Evolutionary conservation across 345 rosid species (phyloP), one percentile per base, ranked within the genome.

Genomic region (Jatropha curcas): DNA sequence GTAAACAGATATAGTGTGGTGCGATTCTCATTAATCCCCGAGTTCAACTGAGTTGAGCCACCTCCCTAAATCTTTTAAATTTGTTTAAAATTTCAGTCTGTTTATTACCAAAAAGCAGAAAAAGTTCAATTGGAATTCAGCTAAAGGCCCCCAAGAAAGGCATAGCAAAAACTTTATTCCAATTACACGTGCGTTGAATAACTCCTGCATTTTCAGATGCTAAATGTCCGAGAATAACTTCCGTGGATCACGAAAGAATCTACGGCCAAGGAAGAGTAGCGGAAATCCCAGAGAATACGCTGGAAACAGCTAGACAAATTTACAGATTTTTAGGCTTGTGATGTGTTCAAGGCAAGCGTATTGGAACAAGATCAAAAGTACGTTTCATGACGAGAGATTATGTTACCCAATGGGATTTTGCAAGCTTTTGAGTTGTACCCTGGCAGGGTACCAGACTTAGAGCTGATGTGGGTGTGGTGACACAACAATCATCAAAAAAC

Each of bases 231-330:
- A 0, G 88, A 87, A 2, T 92, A 88, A 87, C 88, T 92, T 89
- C 92, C 90, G 20, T 92, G 97, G 98, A 92, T 94, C 94, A 92
- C 82, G 96, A 90, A 77, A n/a, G n/a, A 97, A 94, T 79, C 89
- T 94, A 5, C 79, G 85, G 57, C 97, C 96, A 22, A 92, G 98
- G 98, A 80, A 86, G 77, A 75, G 60, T 67, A 80, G 88, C 0
- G 97, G 97, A 56, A 88, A 92, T 77, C 83, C 90, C 4, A 82
- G 92, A 68, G 97, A n/a, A 86, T 5, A 85, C 74, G 77, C 61
- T 93, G 56, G 90, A 86, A 65, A 52, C 84, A 13, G 96, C 96
- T 5, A 77, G 55, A 30, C n/a, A 24, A 28, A 58, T 84, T 89
- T 14, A 91, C 96, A 17, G 82, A 86, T 63, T 91, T n/a, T 93